Evolutionary conservation across 2,329 filamentous ascomycete species (phyloP).

Genomic region (Hypoxylon sp.): DNA sequence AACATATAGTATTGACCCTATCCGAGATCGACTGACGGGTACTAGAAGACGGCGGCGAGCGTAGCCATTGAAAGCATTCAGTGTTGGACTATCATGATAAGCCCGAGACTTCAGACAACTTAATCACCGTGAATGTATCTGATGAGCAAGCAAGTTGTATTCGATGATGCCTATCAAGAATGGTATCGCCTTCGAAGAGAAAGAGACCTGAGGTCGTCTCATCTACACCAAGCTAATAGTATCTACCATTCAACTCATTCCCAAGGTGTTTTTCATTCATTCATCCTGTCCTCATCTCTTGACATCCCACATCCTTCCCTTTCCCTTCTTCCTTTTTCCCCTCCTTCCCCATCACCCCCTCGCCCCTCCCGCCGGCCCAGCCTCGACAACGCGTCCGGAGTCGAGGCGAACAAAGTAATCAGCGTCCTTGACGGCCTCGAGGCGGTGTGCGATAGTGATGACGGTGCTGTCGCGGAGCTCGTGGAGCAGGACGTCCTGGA

Average conservation of each 20-base stretch:
- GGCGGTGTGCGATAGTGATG: conserved; percentile 71
- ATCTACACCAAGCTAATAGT: not conserved
- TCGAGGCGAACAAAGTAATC: conserved; percentile 64
- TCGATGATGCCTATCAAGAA: not conserved
- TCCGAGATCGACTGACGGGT: not conserved
- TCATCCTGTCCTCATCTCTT: not conserved
- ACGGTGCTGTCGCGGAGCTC: conserved; percentile 66
- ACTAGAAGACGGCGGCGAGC: not conserved
- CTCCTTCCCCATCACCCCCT: not conserved
- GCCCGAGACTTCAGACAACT: not conserved
- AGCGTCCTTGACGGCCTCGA: conserved; percentile 68
- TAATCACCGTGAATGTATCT: not conserved
- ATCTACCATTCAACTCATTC: not conserved
- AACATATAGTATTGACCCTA: not conserved
- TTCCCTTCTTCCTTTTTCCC: not conserved
- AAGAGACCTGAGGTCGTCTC: not conserved
- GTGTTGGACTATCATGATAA: not conserved
- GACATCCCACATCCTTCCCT: not conserved
- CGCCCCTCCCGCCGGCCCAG: conserved; percentile 49
- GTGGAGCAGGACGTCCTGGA: conserved; percentile 64
- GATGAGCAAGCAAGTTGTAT: not conserved
- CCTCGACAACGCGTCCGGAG: conserved; percentile 58
- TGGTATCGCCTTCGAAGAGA: not conserved
- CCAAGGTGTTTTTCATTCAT: not conserved
- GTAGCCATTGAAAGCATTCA: not conserved